These are phyloP conservation scores for Xylaria acuta DNA, from an alignment of 495 filamentous ascomycete genomes.

Conservation along the genomic window DNA sequence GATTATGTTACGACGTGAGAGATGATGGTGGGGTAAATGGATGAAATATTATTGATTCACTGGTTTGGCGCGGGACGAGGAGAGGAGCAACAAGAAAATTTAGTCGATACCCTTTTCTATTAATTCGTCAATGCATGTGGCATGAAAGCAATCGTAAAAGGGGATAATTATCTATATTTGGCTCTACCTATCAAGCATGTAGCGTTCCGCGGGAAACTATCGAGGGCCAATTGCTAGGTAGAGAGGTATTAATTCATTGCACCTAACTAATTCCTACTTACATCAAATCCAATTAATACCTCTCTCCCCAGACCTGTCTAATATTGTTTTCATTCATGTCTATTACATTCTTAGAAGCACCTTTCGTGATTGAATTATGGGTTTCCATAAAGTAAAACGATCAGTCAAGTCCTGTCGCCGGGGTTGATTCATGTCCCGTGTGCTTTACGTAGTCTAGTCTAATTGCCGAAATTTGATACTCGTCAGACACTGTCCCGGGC, in stretches of 20 bases:
- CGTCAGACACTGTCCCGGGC: not conserved
- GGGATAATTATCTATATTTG: not conserved
- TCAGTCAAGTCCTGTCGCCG: not conserved
- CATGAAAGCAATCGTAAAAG: not conserved
- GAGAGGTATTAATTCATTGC: not conserved
- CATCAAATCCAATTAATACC: not conserved
- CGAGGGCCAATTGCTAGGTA: not conserved
- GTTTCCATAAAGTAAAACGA: not conserved
- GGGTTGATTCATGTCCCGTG: not conserved
- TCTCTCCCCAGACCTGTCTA: not conserved
- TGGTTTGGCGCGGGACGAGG: not conserved
- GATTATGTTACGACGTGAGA: not conserved
- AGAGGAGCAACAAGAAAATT: not conserved
- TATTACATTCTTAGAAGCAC: not conserved
- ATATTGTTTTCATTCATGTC: too few species aligned
- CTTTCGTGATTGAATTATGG: too few species aligned
- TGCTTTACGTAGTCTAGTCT: too few species aligned
- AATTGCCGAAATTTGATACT: too few species aligned
- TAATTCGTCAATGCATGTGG: not conserved
- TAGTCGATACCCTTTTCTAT: conserved; percentile 12
- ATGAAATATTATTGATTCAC: not conserved
- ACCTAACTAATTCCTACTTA: not conserved
- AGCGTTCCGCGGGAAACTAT: not conserved
- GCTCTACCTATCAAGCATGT: not conserved
- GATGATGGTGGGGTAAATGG: not conserved